phyloP scores from a whole-genome alignment of 2,329 filamentous ascomycete genomes.

The Graphium sp. region DNA sequence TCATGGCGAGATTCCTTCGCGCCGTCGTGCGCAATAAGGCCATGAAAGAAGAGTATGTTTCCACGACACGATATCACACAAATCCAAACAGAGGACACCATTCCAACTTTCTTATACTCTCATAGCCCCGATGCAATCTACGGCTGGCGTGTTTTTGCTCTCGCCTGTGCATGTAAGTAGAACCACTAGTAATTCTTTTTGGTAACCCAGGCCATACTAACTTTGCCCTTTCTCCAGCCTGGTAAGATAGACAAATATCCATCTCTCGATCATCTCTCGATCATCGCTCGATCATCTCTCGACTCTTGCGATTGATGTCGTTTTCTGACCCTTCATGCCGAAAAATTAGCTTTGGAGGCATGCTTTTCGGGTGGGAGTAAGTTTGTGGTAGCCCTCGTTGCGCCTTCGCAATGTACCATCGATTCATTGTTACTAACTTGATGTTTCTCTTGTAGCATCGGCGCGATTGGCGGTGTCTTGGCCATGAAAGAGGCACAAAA shows the following conservation, averaged over 20 bases:
- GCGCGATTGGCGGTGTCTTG: constrained; percentile 51
- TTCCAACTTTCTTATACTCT: background rate
- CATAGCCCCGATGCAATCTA: constrained; percentile 42
- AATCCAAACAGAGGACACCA: too few relatives aligned
- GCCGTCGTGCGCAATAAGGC: constrained; percentile 51
- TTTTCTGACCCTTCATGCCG: too few relatives aligned
- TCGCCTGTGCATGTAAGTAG: constrained; percentile 36
- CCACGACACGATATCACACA: too few relatives aligned
- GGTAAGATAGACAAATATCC: too few relatives aligned
- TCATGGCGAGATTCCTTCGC: constrained; percentile 26
- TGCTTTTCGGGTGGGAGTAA: constrained; percentile 27
- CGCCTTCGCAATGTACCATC: background rate
- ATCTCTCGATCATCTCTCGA: too few relatives aligned
- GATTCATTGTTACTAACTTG: constrained; percentile 4
- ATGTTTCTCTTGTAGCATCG: constrained; percentile 32
- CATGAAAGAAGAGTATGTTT: constrained; percentile 39
- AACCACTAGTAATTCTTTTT: background rate
- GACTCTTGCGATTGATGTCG: too few relatives aligned
- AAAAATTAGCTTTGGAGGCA: constrained; percentile 54
- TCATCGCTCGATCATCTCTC: too few relatives aligned
- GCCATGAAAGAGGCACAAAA: constrained; percentile 39
- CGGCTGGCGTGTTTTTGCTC: constrained; percentile 49
- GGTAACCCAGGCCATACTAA: too few relatives aligned
- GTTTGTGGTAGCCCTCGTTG: background rate
- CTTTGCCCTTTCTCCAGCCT: too few relatives aligned